phyloP scores from a whole-genome alignment of 2,329 filamentous ascomycete genomes.

The Fusarium sp. region DNA sequence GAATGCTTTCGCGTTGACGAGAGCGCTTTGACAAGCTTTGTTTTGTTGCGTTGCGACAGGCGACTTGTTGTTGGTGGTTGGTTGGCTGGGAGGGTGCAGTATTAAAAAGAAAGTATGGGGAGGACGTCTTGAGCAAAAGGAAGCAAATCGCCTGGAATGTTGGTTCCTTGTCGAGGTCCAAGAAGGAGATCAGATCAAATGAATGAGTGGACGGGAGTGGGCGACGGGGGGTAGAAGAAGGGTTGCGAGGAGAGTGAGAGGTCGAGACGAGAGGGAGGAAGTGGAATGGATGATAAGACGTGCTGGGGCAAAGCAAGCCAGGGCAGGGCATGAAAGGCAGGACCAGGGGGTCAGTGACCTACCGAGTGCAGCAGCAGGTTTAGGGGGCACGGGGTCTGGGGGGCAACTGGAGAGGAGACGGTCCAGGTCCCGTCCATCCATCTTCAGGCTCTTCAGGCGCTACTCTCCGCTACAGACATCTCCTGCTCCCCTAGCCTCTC shows the following conservation, averaged over 20 bases:
- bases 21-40: constrained; percentile 3
- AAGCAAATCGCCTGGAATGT: constrained; percentile 43
- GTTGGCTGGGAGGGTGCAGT: constrained; percentile 3
- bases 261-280: constrained; percentile 27
- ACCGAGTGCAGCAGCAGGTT: constrained; percentile 10
- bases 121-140: constrained; percentile 33
- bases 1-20: neutral
- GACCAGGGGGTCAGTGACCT: constrained; percentile 3
- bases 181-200: constrained; percentile 41
- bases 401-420: neutral
- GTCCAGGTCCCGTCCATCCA: neutral
- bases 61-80: constrained; percentile 4
- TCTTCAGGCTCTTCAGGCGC: neutral
- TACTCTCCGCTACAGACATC: neutral
- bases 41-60: constrained; percentile 10
- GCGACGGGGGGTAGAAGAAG: constrained; percentile 43
- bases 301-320: constrained; percentile 5
- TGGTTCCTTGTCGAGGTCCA: constrained; percentile 41
- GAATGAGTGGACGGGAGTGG: constrained; percentile 38
- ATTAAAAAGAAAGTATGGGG: constrained; percentile 40
- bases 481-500: neutral
- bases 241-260: constrained; percentile 20
- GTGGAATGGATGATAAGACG: constrained; percentile 33
- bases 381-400: neutral
- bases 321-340: neutral